Percentiles rank a stretch among this genome's conserved stretches.
phyloP scores from a whole-genome alignment of 2,329 filamentous ascomycete genomes.

The Fusarium scirpi region DNA sequence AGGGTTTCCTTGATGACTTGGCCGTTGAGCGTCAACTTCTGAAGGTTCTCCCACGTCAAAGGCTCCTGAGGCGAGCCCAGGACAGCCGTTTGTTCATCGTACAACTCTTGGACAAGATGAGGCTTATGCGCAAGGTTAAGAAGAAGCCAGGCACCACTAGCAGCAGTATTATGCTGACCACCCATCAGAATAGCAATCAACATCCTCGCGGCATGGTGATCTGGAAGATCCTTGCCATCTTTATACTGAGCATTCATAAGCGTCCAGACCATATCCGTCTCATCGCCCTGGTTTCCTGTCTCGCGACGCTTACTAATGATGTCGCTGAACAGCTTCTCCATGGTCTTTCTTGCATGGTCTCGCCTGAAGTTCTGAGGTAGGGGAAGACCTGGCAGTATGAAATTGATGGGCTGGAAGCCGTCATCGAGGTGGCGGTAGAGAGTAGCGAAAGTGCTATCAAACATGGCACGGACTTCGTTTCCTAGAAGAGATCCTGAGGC shows the following conservation, averaged over 20 bases:
- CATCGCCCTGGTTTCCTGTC: slow-evolving; percentile 60
- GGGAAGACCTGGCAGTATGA: slow-evolving; percentile 86
- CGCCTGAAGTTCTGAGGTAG: slow-evolving; percentile 86
- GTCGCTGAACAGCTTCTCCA: slow-evolving; percentile 83
- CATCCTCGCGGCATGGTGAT: slow-evolving; percentile 87
- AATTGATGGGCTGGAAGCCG: slow-evolving; percentile 90
- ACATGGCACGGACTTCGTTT: slow-evolving; percentile 81
- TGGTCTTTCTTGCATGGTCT: slow-evolving; percentile 81
- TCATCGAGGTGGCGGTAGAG: slow-evolving; percentile 90
- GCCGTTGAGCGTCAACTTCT: slow-evolving; percentile 81
- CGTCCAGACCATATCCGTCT: slow-evolving; percentile 87
- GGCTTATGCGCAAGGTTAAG: slow-evolving; percentile 83
- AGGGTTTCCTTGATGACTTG: slow-evolving; percentile 92
- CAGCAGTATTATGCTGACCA: slow-evolving; percentile 88
- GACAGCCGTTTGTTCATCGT: slow-evolving; percentile 83
- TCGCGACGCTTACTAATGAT: slow-evolving; percentile 79
- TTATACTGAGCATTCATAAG: slow-evolving; percentile 89
- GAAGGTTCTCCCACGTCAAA: slow-evolving; percentile 80
- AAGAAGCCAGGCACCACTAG: slow-evolving; percentile 85
- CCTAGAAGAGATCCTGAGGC: slow-evolving; percentile 87
- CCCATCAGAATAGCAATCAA: slow-evolving; percentile 95
- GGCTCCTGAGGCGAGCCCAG: slow-evolving; percentile 80
- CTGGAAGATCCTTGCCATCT: slow-evolving; percentile 78
- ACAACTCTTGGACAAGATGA: slow-evolving; percentile 81
- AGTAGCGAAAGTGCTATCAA: slow-evolving; percentile 82